Conservation (phyloP, 2,329 filamentous ascomycete genomes). For the Cladosporium halotolerans region DNA sequence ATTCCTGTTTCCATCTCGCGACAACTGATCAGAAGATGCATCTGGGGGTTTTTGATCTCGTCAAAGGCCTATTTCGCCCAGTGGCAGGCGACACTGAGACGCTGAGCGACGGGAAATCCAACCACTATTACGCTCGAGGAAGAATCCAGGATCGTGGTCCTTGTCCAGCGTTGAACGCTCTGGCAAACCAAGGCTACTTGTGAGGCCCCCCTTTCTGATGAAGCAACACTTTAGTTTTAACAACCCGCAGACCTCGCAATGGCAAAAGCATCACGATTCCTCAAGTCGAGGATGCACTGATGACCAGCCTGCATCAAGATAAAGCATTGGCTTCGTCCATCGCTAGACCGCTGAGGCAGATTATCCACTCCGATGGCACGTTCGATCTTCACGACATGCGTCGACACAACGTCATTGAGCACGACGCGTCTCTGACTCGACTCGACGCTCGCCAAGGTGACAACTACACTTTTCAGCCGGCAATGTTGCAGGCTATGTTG, state of each 20-base stretch:
- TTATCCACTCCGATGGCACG: conserved; percentile 24
- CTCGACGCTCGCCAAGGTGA: conserved; percentile 31
- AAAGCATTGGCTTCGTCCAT: conserved; percentile 22
- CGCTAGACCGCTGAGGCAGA: conserved; percentile 18
- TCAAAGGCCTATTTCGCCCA: conserved; percentile 16
- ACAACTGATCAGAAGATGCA: conserved; percentile 11
- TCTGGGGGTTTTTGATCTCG: conserved; percentile 12
- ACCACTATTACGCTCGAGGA: conserved; percentile 8
- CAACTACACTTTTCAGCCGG: conserved; percentile 30
- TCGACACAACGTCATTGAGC: conserved; percentile 31
- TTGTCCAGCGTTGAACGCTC: conserved; percentile 27
- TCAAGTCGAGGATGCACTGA: conserved; percentile 26
- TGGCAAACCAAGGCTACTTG: conserved; percentile 31
- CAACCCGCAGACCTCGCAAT: conserved; percentile 26
- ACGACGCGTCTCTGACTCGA: conserved; percentile 31
- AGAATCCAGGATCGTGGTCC: conserved; percentile 23
- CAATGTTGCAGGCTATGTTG: conserved; percentile 28
- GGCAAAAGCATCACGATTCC: conserved; percentile 28
- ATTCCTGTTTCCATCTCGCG: no score
- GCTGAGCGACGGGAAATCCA: conserved; percentile 17
- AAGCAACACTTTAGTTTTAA: background rate
- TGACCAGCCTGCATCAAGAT: conserved; percentile 6
- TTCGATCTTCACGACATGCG: conserved; percentile 30
- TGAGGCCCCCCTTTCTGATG: conserved; percentile 12
- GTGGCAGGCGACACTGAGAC: conserved; percentile 5